Percentiles rank a stretch among this genome's conserved stretches.
These are phyloP conservation scores for Panus rudis DNA, from an alignment of 768 basidiomycete species.

Conservation along the genomic window DNA sequence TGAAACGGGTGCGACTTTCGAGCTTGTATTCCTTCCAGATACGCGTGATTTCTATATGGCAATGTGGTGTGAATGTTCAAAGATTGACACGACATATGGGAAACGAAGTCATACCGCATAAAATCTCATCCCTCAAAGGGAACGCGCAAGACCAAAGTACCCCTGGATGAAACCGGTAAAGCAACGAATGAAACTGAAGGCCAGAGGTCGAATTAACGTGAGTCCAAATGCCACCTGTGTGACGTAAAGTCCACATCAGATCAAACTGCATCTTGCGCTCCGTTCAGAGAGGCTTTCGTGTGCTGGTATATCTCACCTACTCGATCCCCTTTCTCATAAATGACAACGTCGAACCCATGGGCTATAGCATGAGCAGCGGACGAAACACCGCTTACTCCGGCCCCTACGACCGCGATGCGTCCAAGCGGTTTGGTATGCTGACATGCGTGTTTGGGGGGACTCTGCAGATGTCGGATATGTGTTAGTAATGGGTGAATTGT, in stretches of 20 bases:
- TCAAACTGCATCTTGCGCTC: too few species aligned
- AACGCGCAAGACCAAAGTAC: constrained; percentile 38
- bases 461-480: too few species aligned
- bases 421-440: constrained; percentile 28
- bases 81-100: not conserved
- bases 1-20: constrained; percentile 37
- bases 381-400: constrained; percentile 46
- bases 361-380: constrained; percentile 44
- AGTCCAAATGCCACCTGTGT: constrained; percentile 43
- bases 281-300: too few species aligned
- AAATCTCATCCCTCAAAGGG: constrained; percentile 42
- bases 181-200: constrained; percentile 42
- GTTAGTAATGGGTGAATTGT: not conserved
- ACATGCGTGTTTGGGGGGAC: constrained; percentile 15
- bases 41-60: constrained; percentile 27
- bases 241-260: not conserved
- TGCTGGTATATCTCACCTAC: constrained; percentile 20
- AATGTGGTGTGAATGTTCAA: constrained; percentile 5
- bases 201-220: constrained; percentile 44
- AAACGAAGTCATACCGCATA: constrained; percentile 26
- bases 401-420: constrained; percentile 43
- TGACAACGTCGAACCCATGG: constrained; percentile 46
- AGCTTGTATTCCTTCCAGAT: constrained; percentile 46
- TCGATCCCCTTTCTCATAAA: constrained; percentile 31
- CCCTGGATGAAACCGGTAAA: constrained; percentile 47